phyloP scores from a whole-genome alignment of 225 moss, liverwort and hornwort species.

The Physcomitrium patens region DNA sequence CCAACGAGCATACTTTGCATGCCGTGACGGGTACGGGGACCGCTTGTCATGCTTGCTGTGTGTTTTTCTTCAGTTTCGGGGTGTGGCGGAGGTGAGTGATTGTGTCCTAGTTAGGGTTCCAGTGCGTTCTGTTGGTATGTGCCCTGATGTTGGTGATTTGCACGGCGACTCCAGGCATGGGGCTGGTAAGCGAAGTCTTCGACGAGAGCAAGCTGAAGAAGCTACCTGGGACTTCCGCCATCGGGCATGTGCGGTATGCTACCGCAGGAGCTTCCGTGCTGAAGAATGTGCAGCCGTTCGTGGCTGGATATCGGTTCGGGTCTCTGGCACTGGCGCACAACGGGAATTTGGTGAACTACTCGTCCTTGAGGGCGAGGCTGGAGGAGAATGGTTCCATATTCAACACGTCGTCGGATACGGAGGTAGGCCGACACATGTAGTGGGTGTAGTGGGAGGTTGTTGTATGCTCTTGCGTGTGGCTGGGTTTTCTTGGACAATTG shows the following conservation, averaged over 20 bases:
- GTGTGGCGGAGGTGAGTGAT: background rate
- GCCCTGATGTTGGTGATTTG: slow-evolving; percentile 3
- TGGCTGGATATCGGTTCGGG: slow-evolving; percentile 80
- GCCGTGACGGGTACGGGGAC: slow-evolving; percentile 58
- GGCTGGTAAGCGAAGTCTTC: slow-evolving; percentile 78
- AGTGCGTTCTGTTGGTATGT: background rate
- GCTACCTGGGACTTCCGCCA: slow-evolving; percentile 61
- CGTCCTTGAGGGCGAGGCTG: slow-evolving; percentile 67
- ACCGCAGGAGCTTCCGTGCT: slow-evolving; percentile 79
- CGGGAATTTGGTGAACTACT: slow-evolving; percentile 83
- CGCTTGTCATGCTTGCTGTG: background rate
- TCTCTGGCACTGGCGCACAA: slow-evolving; percentile 82
- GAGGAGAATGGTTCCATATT: slow-evolving; percentile 85
- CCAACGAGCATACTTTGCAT: slow-evolving; percentile 54
- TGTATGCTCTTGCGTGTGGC: background rate
- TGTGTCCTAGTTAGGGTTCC: slow-evolving; percentile 7
- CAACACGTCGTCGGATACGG: slow-evolving; percentile 85
- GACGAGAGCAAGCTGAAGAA: slow-evolving; percentile 52
- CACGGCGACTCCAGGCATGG: slow-evolving; percentile 47
- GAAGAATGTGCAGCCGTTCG: slow-evolving; percentile 87
- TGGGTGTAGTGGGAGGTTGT: background rate
- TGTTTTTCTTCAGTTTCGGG: background rate
- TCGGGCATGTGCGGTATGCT: slow-evolving; percentile 90
- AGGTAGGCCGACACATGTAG: slow-evolving; percentile 32
- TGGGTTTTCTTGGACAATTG: background rate